These are phyloP conservation scores for Staphylotrichum tortipilum DNA, from an alignment of 495 filamentous ascomycete species.

Conservation along the genomic window DNA sequence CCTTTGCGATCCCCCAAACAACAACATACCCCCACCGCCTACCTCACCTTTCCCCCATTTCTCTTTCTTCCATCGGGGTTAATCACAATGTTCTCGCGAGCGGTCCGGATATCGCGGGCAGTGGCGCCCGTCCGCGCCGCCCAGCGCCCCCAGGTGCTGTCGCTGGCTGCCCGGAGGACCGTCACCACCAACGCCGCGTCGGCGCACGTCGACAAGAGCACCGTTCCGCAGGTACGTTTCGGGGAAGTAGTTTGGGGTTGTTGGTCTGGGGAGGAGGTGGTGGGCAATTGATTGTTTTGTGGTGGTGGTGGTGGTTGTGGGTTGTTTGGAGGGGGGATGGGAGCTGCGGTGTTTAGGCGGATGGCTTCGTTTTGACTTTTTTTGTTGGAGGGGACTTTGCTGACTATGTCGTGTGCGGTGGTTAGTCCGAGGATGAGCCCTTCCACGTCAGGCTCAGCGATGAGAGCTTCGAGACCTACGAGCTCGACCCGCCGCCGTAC, in stretches of 20 bases:
- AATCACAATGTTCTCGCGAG: slow-evolving; percentile 45
- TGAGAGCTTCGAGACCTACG: slow-evolving; percentile 99
- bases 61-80: too few species aligned
- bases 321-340: too few species aligned
- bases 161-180: slow-evolving; percentile 43
- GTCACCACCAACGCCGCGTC: slow-evolving; percentile 94
- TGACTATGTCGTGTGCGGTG: slow-evolving; percentile 1
- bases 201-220: slow-evolving; percentile 75
- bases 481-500: slow-evolving; percentile 91
- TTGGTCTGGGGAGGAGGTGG: not conserved
- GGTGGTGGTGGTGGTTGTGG: too few species aligned
- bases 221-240: slow-evolving; percentile 54
- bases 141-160: slow-evolving; percentile 41
- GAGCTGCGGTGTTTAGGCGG: not conserved
- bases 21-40: not conserved
- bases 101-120: slow-evolving; percentile 40
- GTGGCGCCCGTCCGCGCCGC: slow-evolving; percentile 34
- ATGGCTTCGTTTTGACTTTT: not conserved
- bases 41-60: too few species aligned
- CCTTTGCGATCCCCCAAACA: not conserved
- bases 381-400: not conserved
- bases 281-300: not conserved
- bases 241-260: slow-evolving; percentile 1
- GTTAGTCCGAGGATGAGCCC: slow-evolving; percentile 85
- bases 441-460: slow-evolving; percentile 89